Percentiles rank a stretch among this genome's conserved stretches.
These are phyloP conservation scores for Boletales sp. DNA, from an alignment of 768 basidiomycete species.

Conservation along the genomic window DNA sequence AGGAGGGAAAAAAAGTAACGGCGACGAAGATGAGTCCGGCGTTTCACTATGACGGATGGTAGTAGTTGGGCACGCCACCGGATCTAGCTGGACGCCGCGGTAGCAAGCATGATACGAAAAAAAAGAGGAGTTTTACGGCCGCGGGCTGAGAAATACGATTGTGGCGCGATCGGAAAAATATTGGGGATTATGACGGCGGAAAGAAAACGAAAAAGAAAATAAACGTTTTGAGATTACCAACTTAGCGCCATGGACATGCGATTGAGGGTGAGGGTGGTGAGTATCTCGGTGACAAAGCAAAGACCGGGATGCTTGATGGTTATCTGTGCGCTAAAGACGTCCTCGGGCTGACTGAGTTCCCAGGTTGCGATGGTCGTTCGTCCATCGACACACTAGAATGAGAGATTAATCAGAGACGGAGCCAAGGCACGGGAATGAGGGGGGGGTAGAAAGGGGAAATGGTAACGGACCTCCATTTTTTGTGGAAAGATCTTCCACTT, in stretches of 20 bases:
- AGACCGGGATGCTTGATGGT: slow-evolving; percentile 57
- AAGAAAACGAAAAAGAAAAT: not conserved
- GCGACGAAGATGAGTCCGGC: not conserved
- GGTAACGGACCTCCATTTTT: slow-evolving; percentile 58
- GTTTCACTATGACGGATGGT: slow-evolving; percentile 19
- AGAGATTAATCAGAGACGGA: not conserved
- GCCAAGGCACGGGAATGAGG: not conserved
- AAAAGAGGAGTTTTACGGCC: not conserved
- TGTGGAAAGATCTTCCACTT: slow-evolving; percentile 69
- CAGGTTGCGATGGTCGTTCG: slow-evolving; percentile 61
- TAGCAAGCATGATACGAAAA: not conserved
- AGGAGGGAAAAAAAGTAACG: not conserved
- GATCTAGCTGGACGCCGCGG: not conserved
- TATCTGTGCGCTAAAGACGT: slow-evolving; percentile 56
- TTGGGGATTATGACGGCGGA: slow-evolving; percentile 4
- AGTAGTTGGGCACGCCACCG: slow-evolving; percentile 1
- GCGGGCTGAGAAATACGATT: slow-evolving; percentile 2
- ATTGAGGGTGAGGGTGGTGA: slow-evolving; percentile 72
- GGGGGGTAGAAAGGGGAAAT: not conserved
- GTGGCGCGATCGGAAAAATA: slow-evolving; percentile 3
- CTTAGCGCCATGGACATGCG: slow-evolving; percentile 60
- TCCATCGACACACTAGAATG: slow-evolving; percentile 57
- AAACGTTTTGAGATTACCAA: slow-evolving; percentile 37
- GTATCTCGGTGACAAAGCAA: slow-evolving; percentile 66
- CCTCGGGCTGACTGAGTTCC: slow-evolving; percentile 57